Evolutionary conservation across 208 protist species (phyloP).

Genomic region (Kentomonas sorsogonicus): DNA sequence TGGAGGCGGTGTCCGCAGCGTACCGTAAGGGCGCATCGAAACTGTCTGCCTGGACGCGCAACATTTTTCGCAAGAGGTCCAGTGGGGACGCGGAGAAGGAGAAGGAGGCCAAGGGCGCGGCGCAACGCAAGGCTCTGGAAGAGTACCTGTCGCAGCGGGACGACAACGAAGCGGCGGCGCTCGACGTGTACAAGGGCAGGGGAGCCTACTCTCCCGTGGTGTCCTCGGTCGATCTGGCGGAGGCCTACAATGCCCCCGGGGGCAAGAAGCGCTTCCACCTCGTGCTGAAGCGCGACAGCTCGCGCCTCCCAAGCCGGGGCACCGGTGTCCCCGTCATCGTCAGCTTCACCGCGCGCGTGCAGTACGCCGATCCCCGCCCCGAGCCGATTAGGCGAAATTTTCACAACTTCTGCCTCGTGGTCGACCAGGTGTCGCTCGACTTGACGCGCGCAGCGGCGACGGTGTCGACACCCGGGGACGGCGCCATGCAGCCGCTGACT

Average conservation of each 20-base stretch:
- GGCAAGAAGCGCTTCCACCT: constrained; percentile 41
- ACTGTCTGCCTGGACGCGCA: constrained; percentile 42
- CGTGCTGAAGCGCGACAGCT: constrained; percentile 25
- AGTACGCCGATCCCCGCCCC: constrained; percentile 20
- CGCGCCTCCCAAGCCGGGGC: constrained; percentile 16
- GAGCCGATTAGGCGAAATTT: constrained; percentile 28
- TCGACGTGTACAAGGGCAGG: constrained; percentile 17
- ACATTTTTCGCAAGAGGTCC: constrained; percentile 21
- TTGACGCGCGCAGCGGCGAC: constrained; percentile 23
- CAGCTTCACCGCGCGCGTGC: constrained; percentile 42
- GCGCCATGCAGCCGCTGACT: constrained; percentile 3
- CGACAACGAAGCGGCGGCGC: constrained; percentile 14
- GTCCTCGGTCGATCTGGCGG: constrained; percentile 37
- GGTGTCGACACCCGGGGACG: constrained; percentile 9
- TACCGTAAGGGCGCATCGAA: constrained; percentile 35
- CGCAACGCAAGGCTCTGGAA: constrained; percentile 7
- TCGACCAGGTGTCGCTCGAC: constrained; percentile 54
- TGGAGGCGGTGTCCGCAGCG: constrained; percentile 41
- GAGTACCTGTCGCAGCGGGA: neutral
- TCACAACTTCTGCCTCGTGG: constrained; percentile 38
- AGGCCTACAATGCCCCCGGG: constrained; percentile 53
- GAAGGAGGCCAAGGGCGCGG: constrained; percentile 13
- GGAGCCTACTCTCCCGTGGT: constrained; percentile 29
- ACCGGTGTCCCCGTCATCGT: constrained; percentile 37
- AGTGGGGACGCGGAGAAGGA: constrained; percentile 9